A percentile compares a stretch with the other conserved stretches of the same genome.
Conservation (phyloP, 371 early-diverging fungal species). For the Caulochytrium protostelioides region DNA sequence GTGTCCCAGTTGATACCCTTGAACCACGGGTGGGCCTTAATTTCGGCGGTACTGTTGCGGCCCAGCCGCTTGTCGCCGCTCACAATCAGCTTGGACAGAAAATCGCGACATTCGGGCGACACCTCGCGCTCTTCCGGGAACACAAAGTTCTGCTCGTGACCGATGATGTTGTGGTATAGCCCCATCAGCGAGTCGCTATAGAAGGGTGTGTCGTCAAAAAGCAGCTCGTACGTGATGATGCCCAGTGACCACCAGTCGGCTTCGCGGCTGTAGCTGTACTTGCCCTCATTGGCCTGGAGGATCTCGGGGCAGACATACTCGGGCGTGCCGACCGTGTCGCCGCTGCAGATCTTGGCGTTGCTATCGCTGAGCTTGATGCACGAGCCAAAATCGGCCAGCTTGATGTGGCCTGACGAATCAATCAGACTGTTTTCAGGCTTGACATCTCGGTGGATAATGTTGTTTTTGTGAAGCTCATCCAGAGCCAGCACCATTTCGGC, state of each 20-base stretch:
- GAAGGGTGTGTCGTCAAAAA: constrained; percentile 41
- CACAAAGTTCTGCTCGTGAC: constrained; percentile 24
- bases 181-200: constrained; percentile 35
- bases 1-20: constrained; percentile 47
- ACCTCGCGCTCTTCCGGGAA: constrained; percentile 20
- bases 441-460: constrained; percentile 35
- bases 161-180: constrained; percentile 40
- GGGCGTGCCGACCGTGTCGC: constrained; percentile 43
- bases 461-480: constrained; percentile 28
- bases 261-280: constrained; percentile 23
- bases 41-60: constrained; percentile 38
- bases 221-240: constrained; percentile 43
- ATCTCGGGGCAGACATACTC: constrained; percentile 51
- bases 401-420: constrained; percentile 35
- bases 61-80: constrained; percentile 54
- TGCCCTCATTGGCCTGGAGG: constrained; percentile 26
- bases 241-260: constrained; percentile 38
- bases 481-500: constrained; percentile 35
- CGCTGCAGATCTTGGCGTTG: constrained; percentile 15
- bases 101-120: constrained; percentile 12
- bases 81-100: constrained; percentile 37
- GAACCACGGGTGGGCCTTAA: constrained; percentile 68
- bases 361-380: constrained; percentile 22
- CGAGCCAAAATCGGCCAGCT: constrained; percentile 50
- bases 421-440: constrained; percentile 52